These are phyloP conservation scores for Penicillium janthinellum DNA, from an alignment of 2,329 filamentous ascomycete genomes.

Conservation along the genomic window DNA sequence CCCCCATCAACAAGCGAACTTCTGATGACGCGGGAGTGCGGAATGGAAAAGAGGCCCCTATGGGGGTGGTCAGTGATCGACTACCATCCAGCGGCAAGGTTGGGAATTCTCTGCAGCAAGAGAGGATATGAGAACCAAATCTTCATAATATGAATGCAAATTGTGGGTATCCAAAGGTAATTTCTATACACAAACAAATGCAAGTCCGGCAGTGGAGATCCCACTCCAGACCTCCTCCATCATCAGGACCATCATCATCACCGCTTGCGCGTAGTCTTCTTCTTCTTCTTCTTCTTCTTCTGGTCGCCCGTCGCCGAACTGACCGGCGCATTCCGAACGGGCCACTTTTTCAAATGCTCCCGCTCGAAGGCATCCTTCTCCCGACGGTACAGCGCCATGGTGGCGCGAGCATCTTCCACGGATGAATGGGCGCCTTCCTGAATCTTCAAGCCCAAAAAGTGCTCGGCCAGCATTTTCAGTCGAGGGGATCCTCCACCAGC, in stretches of 20 bases:
- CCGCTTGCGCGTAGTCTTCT: slow-evolving; percentile 49
- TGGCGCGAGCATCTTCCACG: slow-evolving; percentile 78
- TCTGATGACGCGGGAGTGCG: too few species aligned
- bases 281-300: slow-evolving; percentile 52
- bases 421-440: slow-evolving; percentile 63
- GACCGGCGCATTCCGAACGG: slow-evolving; percentile 43
- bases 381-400: slow-evolving; percentile 84
- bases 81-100: too few species aligned
- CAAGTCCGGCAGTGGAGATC: background rate
- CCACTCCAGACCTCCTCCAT: background rate
- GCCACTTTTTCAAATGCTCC: slow-evolving; percentile 71
- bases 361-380: slow-evolving; percentile 84
- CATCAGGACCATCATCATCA: slow-evolving; percentile 27
- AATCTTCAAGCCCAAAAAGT: slow-evolving; percentile 61
- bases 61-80: too few species aligned
- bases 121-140: background rate
- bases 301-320: slow-evolving; percentile 36
- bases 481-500: slow-evolving; percentile 53
- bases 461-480: slow-evolving; percentile 57
- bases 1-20: too few species aligned
- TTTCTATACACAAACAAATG: slow-evolving; percentile 10
- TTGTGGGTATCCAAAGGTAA: slow-evolving; percentile 27
- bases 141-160: slow-evolving; percentile 14
- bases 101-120: background rate
- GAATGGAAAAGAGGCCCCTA: too few species aligned